Conservation (phyloP, 371 early-diverging fungal species). For the Fennellomyces sp. region DNA sequence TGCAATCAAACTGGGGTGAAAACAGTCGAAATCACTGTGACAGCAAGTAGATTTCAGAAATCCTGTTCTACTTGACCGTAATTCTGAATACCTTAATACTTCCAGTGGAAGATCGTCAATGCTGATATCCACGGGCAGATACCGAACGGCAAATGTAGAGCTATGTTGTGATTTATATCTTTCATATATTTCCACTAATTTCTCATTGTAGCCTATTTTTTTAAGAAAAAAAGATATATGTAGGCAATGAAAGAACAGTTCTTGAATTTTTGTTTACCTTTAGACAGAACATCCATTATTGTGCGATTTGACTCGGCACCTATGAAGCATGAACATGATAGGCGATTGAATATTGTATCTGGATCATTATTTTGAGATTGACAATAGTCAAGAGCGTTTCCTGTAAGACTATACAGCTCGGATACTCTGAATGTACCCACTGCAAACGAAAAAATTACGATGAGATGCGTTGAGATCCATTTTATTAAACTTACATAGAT, state of each 20-base stretch:
- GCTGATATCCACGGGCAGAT: constrained; percentile 7
- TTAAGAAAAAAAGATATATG: not conserved
- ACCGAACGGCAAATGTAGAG: constrained; percentile 13
- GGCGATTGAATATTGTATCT: not conserved
- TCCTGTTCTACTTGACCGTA: no score
- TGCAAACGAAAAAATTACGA: no score
- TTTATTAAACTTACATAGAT: constrained; percentile 18
- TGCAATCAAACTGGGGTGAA: constrained; percentile 14
- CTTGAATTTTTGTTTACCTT: not conserved
- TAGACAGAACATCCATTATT: constrained; percentile 3
- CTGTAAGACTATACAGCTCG: constrained; percentile 8
- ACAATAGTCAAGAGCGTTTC: constrained; percentile 6
- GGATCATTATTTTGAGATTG: not conserved
- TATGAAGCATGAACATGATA: constrained; percentile 7
- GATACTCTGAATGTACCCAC: constrained; percentile 15
- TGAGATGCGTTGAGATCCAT: no score
- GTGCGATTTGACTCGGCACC: constrained; percentile 1
- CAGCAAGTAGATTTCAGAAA: no score
- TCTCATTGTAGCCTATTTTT: constrained; percentile 10
- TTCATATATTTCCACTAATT: constrained; percentile 10
- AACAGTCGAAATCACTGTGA: constrained; percentile 18
- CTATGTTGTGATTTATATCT: constrained; percentile 6
- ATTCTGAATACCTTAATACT: constrained; percentile 13
- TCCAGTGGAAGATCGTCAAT: constrained; percentile 11
- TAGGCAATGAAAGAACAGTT: no score